phyloP scores from a whole-genome alignment of 2,329 filamentous ascomycete genomes.

The Verticillium albo-atrum region DNA sequence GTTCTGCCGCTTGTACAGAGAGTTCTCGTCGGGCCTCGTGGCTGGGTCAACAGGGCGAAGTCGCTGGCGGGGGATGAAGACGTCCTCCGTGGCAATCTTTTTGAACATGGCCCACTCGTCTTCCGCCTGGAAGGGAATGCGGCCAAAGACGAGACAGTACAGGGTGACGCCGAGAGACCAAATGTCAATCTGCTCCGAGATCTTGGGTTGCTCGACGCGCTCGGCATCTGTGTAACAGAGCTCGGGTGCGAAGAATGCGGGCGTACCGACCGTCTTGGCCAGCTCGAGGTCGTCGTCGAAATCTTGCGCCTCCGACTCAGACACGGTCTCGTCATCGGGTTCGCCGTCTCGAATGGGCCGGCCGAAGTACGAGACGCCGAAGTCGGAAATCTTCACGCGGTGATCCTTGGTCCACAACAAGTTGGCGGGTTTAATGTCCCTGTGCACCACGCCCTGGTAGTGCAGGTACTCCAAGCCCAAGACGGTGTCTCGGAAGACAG shows the following conservation, averaged over 20 bases:
- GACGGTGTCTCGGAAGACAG: conserved; percentile 87
- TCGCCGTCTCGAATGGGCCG: conserved; percentile 81
- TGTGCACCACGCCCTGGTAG: conserved; percentile 79
- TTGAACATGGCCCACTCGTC: conserved; percentile 91
- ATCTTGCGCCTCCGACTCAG: conserved; percentile 79
- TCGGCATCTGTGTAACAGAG: conserved; percentile 83
- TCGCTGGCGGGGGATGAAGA: conserved; percentile 78
- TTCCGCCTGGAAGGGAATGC: conserved; percentile 87
- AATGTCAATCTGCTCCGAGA: conserved; percentile 92
- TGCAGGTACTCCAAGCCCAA: conserved; percentile 91
- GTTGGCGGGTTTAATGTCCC: conserved; percentile 87
- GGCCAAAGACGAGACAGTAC: conserved; percentile 91
- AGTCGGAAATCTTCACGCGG: conserved; percentile 95
- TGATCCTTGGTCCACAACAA: conserved; percentile 81
- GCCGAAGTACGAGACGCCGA: conserved; percentile 96
- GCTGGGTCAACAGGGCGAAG: conserved; percentile 69
- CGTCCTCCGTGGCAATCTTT: conserved; percentile 87
- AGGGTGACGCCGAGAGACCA: conserved; percentile 96
- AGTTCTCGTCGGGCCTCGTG: conserved; percentile 50
- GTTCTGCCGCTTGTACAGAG: conserved; percentile 53
- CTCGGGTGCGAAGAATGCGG: conserved; percentile 95
- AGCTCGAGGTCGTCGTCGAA: conserved; percentile 91
- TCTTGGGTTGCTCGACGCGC: conserved; percentile 59
- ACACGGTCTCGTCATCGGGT: conserved; percentile 66
- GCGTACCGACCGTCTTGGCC: conserved; percentile 97